These are phyloP conservation scores for Achaetomium macrosporum DNA, from an alignment of 2,329 filamentous ascomycete species.

Conservation along the genomic window DNA sequence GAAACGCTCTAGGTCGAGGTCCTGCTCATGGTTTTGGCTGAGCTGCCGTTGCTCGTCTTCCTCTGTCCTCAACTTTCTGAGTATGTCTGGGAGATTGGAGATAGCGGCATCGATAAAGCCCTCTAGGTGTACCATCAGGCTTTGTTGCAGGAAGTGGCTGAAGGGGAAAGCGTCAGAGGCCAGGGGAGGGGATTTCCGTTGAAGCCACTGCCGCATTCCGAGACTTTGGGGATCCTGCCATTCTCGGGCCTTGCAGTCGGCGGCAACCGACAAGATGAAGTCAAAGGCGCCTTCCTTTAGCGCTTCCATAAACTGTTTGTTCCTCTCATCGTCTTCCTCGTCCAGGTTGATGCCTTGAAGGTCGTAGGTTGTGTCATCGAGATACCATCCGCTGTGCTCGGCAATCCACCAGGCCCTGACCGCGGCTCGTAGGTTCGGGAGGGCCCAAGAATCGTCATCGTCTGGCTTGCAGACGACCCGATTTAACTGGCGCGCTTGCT, in stretches of 20 bases:
- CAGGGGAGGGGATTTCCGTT: slow-evolving; percentile 70
- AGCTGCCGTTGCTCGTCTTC: slow-evolving; percentile 81
- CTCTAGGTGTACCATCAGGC: slow-evolving; percentile 77
- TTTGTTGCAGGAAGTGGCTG: slow-evolving; percentile 63
- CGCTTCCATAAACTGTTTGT: slow-evolving; percentile 67
- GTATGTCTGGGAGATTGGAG: slow-evolving; percentile 86
- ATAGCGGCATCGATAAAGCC: slow-evolving; percentile 88
- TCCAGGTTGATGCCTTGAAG: slow-evolving; percentile 59
- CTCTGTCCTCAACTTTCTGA: slow-evolving; percentile 77
- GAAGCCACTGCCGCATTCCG: slow-evolving; percentile 74
- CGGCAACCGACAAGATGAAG: slow-evolving; percentile 78
- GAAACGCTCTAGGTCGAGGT: slow-evolving; percentile 79
- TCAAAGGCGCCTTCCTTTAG: slow-evolving; percentile 88
- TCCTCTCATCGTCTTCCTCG: slow-evolving; percentile 63
- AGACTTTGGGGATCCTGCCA: slow-evolving; percentile 85
- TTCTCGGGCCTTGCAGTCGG: slow-evolving; percentile 71
- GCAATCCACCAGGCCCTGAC: slow-evolving; percentile 82
- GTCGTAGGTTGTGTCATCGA: slow-evolving; percentile 60
- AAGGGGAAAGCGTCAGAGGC: slow-evolving; percentile 63
- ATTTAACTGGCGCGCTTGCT: slow-evolving; percentile 66
- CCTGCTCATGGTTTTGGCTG: slow-evolving; percentile 59
- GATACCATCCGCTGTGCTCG: slow-evolving; percentile 86
- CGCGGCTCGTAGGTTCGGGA: slow-evolving; percentile 72
- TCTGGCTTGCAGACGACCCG: slow-evolving; percentile 58
- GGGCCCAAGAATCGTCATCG: slow-evolving; percentile 64